Percentiles rank a stretch among this genome's conserved stretches.
These are phyloP conservation scores for Nematodospora anomalae DNA, from an alignment of 1,139 yeast species.

Conservation along the genomic window DNA sequence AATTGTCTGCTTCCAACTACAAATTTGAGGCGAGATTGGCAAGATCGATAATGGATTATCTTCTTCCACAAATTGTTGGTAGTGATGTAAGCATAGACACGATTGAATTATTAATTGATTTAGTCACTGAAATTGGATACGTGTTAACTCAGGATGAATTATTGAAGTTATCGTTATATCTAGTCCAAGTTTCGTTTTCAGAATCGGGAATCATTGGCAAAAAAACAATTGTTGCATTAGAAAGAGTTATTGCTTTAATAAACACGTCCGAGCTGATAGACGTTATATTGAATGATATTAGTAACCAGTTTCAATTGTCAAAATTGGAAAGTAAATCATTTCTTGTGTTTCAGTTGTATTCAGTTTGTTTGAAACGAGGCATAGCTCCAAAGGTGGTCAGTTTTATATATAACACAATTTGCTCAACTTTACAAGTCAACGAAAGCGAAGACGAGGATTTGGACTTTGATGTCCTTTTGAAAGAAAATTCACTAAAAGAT, in stretches of 20 bases:
- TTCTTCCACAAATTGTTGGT: slow-evolving; percentile 22
- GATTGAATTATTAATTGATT: slow-evolving; percentile 63
- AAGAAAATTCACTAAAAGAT: slow-evolving; percentile 42
- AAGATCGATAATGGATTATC: slow-evolving; percentile 23
- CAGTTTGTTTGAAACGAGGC: slow-evolving; percentile 15
- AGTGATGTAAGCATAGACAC: slow-evolving; percentile 51
- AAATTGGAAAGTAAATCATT: slow-evolving; percentile 8
- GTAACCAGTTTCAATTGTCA: slow-evolving; percentile 1
- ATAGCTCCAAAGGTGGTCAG: slow-evolving; percentile 10
- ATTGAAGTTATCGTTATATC: slow-evolving; percentile 30
- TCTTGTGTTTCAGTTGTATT: slow-evolving; percentile 15
- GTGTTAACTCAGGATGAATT: slow-evolving; percentile 46
- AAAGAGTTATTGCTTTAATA: slow-evolving; percentile 42
- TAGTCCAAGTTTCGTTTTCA: slow-evolving; percentile 41
- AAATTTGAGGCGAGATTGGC: slow-evolving; percentile 16
- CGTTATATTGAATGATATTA: slow-evolving; percentile 12
- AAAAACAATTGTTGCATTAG: slow-evolving; percentile 57
- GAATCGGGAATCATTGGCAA: slow-evolving; percentile 52
- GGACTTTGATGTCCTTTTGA: slow-evolving; percentile 39
- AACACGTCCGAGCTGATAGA: slow-evolving; percentile 15
- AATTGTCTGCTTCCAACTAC: slow-evolving; percentile 17
- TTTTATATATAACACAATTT: slow-evolving; percentile 9
- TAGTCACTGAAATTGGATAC: slow-evolving; percentile 55
- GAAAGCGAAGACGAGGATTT: slow-evolving; percentile 30
- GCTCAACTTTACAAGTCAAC: slow-evolving; percentile 3